phyloP scores from a whole-genome alignment of 495 filamentous ascomycete genomes.

The Penicillium crystallinum region DNA sequence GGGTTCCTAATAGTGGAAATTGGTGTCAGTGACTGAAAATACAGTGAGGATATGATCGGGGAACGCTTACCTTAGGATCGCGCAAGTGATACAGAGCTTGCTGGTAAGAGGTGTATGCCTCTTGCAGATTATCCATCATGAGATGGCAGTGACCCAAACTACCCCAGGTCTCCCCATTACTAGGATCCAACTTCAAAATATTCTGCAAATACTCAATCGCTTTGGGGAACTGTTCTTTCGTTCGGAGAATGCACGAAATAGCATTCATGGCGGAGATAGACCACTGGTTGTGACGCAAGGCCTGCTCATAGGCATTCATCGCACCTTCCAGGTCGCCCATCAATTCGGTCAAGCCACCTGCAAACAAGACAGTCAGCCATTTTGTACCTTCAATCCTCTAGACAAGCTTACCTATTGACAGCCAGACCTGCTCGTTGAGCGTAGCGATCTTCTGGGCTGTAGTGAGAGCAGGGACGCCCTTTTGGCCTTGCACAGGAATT shows the following conservation, averaged over 20 bases:
- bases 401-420: slow-evolving; percentile 73
- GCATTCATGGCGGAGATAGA: slow-evolving; percentile 92
- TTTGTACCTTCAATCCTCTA: background rate
- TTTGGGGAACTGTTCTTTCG: slow-evolving; percentile 88
- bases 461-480: slow-evolving; percentile 43
- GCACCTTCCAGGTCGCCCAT: slow-evolving; percentile 87
- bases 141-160: slow-evolving; percentile 93
- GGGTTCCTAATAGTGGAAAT: slow-evolving; percentile 63
- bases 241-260: slow-evolving; percentile 83
- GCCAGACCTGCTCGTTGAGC: slow-evolving; percentile 86
- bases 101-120: slow-evolving; percentile 97
- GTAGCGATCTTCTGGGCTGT: slow-evolving; percentile 56
- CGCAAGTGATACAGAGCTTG: slow-evolving; percentile 87
- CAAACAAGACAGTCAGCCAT: slow-evolving; percentile 6
- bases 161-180: slow-evolving; percentile 94
- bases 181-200: slow-evolving; percentile 82
- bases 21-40: background rate
- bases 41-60: background rate
- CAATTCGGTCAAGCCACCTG: slow-evolving; percentile 81
- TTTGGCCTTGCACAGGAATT: slow-evolving; percentile 50
- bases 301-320: slow-evolving; percentile 81
- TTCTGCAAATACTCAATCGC: slow-evolving; percentile 90
- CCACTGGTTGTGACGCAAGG: slow-evolving; percentile 78
- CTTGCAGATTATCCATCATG: slow-evolving; percentile 99
- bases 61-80: slow-evolving; percentile 76